Base-by-base conservation (phyloP, 2,329 filamentous ascomycete species). In the Ceratocystis albifundus region DNA sequence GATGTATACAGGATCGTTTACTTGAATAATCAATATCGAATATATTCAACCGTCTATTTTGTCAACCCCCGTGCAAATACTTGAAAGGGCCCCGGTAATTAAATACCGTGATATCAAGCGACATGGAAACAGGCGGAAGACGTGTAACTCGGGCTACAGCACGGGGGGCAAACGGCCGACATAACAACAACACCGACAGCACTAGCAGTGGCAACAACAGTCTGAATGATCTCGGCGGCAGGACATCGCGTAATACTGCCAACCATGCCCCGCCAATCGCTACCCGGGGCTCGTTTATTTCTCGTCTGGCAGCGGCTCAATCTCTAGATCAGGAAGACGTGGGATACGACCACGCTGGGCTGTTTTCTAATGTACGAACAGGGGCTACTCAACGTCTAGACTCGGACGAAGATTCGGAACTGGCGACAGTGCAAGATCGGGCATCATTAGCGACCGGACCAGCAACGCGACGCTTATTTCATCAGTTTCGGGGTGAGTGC, bases 401-500 rank as follows among this genome's bases (percentile, higher is more conserved):
- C 55, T 55, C 45, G 7, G 66, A 62, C 36, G 62, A 65, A 20
- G 61, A 64, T 7, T 41, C 65, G 2, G 66, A 67, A 7, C 32
- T 30, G 30, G 28, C 48, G 25, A 32, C n/a, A 22, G 22, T 55
- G 53, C 66, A 63, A n/a, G 48, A 30, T 17, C 53, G 59, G 36
- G 48, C 36, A n/a, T 12, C 32, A 32, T 25, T 65, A n/a, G 15
- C 41, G n/a, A 45, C 59, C 41, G 55, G 32, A 22, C 41, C 64
- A 46, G 59, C 63, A 10, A 50, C 64, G 20, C 63, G 66, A 41
- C 45, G 66, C 32, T 53, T 66, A 36, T 66, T 66, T 53, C 64
- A 68, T 59, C 59, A 63, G 61, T 64, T 63, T 46, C 55, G 61
- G 36, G 65, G 65, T 67, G 55, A 67, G 65, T 64, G 8, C 2